Percentiles rank a stretch among this genome's conserved stretches.
Conservation (phyloP, 257 asterid species). For the Agastache rugosa region DNA sequence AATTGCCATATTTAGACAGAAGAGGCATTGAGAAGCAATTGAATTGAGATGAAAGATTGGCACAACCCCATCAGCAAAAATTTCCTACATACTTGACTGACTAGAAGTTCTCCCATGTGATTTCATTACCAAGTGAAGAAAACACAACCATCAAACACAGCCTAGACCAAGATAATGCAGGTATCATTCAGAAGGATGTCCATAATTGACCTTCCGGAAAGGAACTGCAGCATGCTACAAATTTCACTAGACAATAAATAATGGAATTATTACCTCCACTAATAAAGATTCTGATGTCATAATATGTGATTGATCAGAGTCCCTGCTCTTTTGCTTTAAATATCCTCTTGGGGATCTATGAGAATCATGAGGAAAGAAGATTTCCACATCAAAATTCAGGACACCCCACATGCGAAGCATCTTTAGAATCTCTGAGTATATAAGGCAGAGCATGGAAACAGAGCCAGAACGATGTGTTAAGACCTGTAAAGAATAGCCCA, state of each 20-base stretch:
- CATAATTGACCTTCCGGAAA: neutral
- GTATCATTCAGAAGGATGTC: neutral
- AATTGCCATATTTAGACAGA: neutral
- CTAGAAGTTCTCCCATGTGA: conserved; percentile 21
- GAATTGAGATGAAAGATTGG: conserved; percentile 3
- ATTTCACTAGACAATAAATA: conserved; percentile 22
- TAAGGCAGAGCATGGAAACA: conserved; percentile 71
- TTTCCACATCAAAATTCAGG: conserved; percentile 73
- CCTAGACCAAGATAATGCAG: conserved; percentile 3
- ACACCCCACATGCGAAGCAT: conserved; percentile 74
- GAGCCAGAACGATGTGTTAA: conserved; percentile 88
- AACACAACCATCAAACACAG: conserved; percentile 18
- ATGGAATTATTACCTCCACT: conserved; percentile 57
- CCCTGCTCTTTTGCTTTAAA: conserved; percentile 70
- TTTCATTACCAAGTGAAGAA: conserved; percentile 19
- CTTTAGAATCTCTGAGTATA: conserved; percentile 81
- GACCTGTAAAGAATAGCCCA: conserved; percentile 55
- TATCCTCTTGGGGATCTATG: conserved; percentile 72
- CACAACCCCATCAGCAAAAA: neutral
- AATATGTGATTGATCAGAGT: conserved; percentile 63
- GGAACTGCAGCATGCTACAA: conserved; percentile 21
- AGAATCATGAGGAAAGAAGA: conserved; percentile 73
- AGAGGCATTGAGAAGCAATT: neutral
- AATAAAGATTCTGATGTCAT: conserved; percentile 67
- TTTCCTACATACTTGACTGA: neutral